phyloP scores from a whole-genome alignment of 1,284 basidiomycete genomes.

The Boletus sp. region DNA sequence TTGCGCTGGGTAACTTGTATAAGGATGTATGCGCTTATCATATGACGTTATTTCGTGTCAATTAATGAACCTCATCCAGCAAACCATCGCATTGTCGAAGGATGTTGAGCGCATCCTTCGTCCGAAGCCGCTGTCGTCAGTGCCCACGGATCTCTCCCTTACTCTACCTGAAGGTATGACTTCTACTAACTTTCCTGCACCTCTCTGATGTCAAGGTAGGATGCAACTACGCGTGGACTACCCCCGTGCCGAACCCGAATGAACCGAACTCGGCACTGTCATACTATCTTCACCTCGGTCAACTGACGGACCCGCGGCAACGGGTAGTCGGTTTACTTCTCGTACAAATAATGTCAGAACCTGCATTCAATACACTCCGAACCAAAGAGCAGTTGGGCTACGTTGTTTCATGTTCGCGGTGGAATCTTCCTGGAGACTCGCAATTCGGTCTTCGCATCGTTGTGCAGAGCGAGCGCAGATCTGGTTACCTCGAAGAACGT shows the following conservation, averaged over 20 bases:
- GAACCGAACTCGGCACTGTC: slow-evolving; percentile 85
- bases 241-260: slow-evolving; percentile 77
- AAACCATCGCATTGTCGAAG: slow-evolving; percentile 72
- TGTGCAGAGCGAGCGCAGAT: slow-evolving; percentile 85
- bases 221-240: slow-evolving; percentile 68
- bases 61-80: slow-evolving; percentile 41
- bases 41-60: not conserved
- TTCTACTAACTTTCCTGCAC: not conserved
- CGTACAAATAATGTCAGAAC: slow-evolving; percentile 80
- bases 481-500: slow-evolving; percentile 83
- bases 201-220: slow-evolving; percentile 38
- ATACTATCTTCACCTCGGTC: slow-evolving; percentile 77
- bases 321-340: slow-evolving; percentile 61
- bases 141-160: slow-evolving; percentile 46
- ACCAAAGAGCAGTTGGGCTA: slow-evolving; percentile 98
- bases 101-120: slow-evolving; percentile 69
- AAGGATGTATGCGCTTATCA: slow-evolving; percentile 56
- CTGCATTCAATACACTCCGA: slow-evolving; percentile 91
- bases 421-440: slow-evolving; percentile 56
- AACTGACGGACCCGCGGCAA: slow-evolving; percentile 49
- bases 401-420: slow-evolving; percentile 63
- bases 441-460: slow-evolving; percentile 82
- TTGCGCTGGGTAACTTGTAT: slow-evolving; percentile 84
- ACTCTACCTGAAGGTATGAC: slow-evolving; percentile 62
- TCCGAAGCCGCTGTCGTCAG: slow-evolving; percentile 50